These are phyloP conservation scores for Syzygium aqueum DNA, from an alignment of 345 rosid species.

Conservation along the genomic window DNA sequence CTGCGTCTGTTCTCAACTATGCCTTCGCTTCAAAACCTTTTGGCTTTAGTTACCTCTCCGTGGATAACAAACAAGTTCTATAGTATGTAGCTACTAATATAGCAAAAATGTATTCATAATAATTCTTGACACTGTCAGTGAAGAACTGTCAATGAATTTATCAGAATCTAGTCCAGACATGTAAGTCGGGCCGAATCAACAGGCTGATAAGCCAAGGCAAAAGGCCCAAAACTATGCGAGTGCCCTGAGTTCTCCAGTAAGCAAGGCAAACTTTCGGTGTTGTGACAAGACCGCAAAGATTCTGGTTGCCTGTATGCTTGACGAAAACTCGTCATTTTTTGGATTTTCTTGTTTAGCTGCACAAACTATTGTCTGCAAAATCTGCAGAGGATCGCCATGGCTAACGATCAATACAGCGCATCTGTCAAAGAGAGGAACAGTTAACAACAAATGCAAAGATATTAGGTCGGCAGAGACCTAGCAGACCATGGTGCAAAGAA, in stretches of 20 bases:
- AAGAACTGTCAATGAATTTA: neutral
- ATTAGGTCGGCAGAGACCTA: neutral
- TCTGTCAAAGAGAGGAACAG: neutral
- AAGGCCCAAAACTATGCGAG: constrained; percentile 10
- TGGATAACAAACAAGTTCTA: neutral
- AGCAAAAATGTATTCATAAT: neutral
- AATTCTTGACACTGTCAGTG: neutral
- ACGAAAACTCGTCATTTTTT: constrained; percentile 6
- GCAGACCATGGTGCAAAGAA: neutral
- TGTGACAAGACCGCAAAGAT: constrained; percentile 54
- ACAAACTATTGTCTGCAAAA: constrained; percentile 58
- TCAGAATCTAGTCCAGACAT: neutral
- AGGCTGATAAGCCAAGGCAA: neutral
- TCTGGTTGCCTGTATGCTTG: constrained; percentile 36
- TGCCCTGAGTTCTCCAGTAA: constrained; percentile 66
- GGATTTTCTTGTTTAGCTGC: constrained; percentile 25
- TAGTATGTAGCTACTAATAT: neutral
- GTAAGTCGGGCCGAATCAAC: neutral
- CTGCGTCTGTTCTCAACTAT: neutral
- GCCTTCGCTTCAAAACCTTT: neutral
- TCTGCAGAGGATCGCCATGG: constrained; percentile 96
- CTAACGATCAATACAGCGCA: constrained; percentile 64
- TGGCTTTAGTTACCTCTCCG: neutral
- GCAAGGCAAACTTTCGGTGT: constrained; percentile 68
- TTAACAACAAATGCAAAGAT: neutral